Evolutionary conservation across 345 rosid species (phyloP).

Genomic region (Moringa oleifera): DNA sequence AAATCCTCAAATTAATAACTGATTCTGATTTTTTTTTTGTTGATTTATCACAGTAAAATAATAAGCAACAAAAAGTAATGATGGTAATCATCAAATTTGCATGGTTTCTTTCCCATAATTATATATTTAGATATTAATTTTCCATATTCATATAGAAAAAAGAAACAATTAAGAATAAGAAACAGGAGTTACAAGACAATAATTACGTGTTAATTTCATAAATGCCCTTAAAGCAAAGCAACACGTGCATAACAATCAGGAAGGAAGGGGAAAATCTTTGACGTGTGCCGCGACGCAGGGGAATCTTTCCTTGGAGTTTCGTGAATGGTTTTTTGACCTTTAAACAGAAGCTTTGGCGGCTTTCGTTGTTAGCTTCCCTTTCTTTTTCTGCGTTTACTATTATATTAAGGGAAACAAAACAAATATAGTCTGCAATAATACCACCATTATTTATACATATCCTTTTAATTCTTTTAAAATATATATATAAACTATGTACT

Average conservation of each 20-base stretch:
- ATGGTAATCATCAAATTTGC: too few relatives aligned
- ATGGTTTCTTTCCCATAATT: too few relatives aligned
- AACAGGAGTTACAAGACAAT: constrained; percentile 23
- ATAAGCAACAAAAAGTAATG: too few relatives aligned
- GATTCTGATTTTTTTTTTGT: too few relatives aligned
- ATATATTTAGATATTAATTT: too few relatives aligned
- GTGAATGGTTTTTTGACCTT: constrained; percentile 11
- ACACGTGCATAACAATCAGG: constrained; percentile 15
- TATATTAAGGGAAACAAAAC: neutral
- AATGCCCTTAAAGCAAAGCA: neutral
- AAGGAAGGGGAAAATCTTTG: neutral
- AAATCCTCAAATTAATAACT: too few relatives aligned
- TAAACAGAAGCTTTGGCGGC: constrained; percentile 33
- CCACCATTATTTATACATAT: neutral
- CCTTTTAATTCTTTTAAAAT: too few relatives aligned
- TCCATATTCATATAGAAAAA: too few relatives aligned
- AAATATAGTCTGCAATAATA: neutral
- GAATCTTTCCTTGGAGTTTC: constrained; percentile 11
- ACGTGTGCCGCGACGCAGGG: constrained; percentile 10
- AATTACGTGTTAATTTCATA: constrained; percentile 24
- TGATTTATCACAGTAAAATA: too few relatives aligned
- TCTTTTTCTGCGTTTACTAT: neutral
- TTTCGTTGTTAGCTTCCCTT: constrained; percentile 15
- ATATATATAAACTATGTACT: neutral
- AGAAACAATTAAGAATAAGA: too few relatives aligned